phyloP scores from a whole-genome alignment of 2,329 filamentous ascomycete species.

The Aspergillus tanneri region DNA sequence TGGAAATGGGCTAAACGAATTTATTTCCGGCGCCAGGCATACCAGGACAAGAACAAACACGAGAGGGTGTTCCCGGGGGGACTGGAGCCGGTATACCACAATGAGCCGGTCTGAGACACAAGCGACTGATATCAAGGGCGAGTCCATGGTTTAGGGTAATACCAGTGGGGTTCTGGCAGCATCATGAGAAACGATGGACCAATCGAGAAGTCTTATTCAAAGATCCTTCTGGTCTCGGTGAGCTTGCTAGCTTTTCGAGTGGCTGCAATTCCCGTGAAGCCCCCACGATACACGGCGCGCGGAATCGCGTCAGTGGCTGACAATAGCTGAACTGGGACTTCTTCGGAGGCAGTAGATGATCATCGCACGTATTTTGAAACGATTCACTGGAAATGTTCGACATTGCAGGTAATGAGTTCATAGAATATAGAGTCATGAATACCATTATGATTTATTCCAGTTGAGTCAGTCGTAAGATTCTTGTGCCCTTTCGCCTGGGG shows the following conservation, averaged over 20 bases:
- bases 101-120: conserved; percentile 35
- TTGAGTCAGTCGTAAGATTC: no score
- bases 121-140: conserved; percentile 27
- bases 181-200: no score
- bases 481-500: no score
- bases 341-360: not conserved
- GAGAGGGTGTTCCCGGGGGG: conserved; percentile 15
- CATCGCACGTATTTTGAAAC: conserved; percentile 8
- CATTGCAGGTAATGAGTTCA: conserved; percentile 11
- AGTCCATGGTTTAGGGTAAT: conserved; percentile 28
- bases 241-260: no score
- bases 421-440: conserved; percentile 12
- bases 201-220: no score
- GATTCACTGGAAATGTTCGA: conserved; percentile 3
- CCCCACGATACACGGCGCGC: no score
- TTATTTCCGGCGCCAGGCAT: conserved; percentile 46
- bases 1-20: conserved; percentile 68
- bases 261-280: no score
- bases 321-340: not conserved
- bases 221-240: no score
- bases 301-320: conserved; percentile 2
- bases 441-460: not conserved
- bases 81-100: conserved; percentile 35
- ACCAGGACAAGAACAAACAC: conserved; percentile 1
- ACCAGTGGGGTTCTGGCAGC: not conserved